These are phyloP conservation scores for Chytriomyces hyalinus DNA, from an alignment of 192 early-diverging fungal genomes.

Conservation along the genomic window DNA sequence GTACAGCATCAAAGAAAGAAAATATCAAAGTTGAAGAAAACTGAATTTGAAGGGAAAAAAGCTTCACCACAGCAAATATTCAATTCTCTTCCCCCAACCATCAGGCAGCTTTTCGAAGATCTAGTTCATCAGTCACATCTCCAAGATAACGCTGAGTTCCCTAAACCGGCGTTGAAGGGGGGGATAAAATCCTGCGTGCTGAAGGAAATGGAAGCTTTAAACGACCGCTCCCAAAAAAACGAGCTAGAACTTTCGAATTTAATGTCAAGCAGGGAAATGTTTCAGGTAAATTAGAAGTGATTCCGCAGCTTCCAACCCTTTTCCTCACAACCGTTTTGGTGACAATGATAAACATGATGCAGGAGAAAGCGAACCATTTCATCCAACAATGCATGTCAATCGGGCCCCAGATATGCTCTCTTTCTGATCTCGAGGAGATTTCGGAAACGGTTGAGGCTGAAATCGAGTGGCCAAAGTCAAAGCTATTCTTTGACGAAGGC, in stretches of 20 bases:
- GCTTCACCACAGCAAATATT: conserved; percentile 3
- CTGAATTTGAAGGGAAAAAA: neutral
- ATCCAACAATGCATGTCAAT: too few species aligned
- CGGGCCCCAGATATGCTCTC: too few species aligned
- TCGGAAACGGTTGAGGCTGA: too few species aligned
- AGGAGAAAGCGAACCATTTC: too few species aligned
- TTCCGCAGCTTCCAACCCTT: neutral
- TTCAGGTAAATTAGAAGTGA: conserved; percentile 11
- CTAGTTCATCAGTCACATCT: conserved; percentile 25
- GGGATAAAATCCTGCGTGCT: conserved; percentile 20
- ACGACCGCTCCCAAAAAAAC: conserved; percentile 1
- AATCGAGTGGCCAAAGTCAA: too few species aligned
- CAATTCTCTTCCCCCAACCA: conserved; percentile 22
- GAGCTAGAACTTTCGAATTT: conserved; percentile 21
- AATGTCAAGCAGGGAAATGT: neutral
- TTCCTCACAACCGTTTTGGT: too few species aligned
- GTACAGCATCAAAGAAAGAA: conserved; percentile 10
- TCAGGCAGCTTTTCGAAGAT: conserved; percentile 17
- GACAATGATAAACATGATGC: too few species aligned
- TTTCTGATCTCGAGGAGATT: too few species aligned
- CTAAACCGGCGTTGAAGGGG: conserved; percentile 29
- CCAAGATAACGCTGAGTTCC: neutral
- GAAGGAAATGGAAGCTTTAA: conserved; percentile 26
- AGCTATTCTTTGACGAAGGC: neutral
- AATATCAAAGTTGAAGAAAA: neutral